phyloP scores from a whole-genome alignment of 352 stramenopile genomes.

The Peronospora farinosa region DNA sequence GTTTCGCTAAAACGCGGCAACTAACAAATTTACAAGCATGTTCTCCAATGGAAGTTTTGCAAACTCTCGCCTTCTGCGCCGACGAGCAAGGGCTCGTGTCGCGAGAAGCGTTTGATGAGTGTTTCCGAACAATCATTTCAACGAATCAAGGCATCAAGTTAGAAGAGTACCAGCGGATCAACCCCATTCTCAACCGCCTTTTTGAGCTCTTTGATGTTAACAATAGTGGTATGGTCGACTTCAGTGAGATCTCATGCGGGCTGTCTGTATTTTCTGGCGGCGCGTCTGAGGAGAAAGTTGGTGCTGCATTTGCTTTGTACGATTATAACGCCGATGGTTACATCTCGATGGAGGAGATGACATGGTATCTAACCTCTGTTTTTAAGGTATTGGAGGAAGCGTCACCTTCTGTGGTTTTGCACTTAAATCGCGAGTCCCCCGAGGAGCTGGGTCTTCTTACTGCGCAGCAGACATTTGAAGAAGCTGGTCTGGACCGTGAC shows the following conservation, averaged over 20 bases:
- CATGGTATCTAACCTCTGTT: constrained; percentile 75
- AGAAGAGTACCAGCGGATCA: constrained; percentile 58
- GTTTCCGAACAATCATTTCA: constrained; percentile 69
- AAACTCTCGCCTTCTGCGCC: constrained; percentile 59
- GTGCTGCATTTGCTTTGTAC: constrained; percentile 73
- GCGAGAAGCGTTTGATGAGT: constrained; percentile 65
- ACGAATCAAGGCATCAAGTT: constrained; percentile 43
- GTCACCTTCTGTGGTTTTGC: constrained; percentile 39
- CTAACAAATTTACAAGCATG: constrained; percentile 74
- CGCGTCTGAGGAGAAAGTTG: constrained; percentile 68
- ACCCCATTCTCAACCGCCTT: constrained; percentile 65
- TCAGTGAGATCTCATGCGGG: constrained; percentile 80
- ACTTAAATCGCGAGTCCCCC: constrained; percentile 47
- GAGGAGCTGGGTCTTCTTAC: constrained; percentile 59
- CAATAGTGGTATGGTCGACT: constrained; percentile 80
- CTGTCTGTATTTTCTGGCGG: constrained; percentile 82
- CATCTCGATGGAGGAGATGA: constrained; percentile 83
- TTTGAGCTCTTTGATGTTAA: constrained; percentile 83
- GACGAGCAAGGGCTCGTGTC: constrained; percentile 71
- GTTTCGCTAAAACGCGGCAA: constrained; percentile 54
- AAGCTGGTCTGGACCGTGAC: constrained; percentile 67
- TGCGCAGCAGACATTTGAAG: constrained; percentile 64
- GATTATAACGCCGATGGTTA: constrained; percentile 82
- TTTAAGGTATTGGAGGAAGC: constrained; percentile 82
- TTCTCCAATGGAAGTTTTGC: constrained; percentile 71